Evolutionary conservation across 192 early-diverging fungal species (phyloP), one percentile per base, ranked within the genome.

Genomic region (Martensiomyces pterosporus): DNA sequence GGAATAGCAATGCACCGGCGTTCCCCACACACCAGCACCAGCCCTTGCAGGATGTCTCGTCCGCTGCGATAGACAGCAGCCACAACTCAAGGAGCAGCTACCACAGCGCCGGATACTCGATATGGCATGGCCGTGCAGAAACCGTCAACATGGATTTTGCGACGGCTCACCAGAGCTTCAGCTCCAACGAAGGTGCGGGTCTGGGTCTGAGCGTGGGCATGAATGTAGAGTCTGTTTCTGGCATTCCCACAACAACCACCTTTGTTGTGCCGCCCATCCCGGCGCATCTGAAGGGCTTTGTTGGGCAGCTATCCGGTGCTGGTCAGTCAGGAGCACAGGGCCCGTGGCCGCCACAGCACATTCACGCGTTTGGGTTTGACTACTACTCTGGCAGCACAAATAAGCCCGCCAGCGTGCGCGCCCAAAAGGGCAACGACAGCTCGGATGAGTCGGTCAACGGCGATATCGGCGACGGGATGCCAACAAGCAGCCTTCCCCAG

Each of bases 111-210:
- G 62, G 62, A 3, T 65, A 60, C 41, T 72, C 68, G 7, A 33
- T 45, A 38, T 72, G 68, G 68, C 47, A 56, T 8, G 68, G 62
- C 26, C 57, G 56, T 29, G 68, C 62, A 1, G 68, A 72, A 34
- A 72, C 68, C 0, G 53, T 65, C 16, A 53, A 64, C 25, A 25
- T 43, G 62, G 68, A 72, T 49, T 72, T 60, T 49, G 62, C 68
- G 38, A 72, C 68, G 2, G 68, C 68, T 2, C 53, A 72, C 21
- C 68, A 72, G 53, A 72, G 68, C 52, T 47, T 72, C 10, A 72
- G 68, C 49, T 72, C 68, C 18, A 51, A 34, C 3, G 68, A 72
- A 9, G 68, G n/a, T n/a, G n/a, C n/a, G n/a, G n/a, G n/a, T n/a
- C n/a, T n/a, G n/a, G n/a, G n/a, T n/a, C n/a, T n/a, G n/a, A n/a